Evolutionary conservation across 164 flowering plant species (phyloP).

Genomic region (Liriodendron chinense): DNA sequence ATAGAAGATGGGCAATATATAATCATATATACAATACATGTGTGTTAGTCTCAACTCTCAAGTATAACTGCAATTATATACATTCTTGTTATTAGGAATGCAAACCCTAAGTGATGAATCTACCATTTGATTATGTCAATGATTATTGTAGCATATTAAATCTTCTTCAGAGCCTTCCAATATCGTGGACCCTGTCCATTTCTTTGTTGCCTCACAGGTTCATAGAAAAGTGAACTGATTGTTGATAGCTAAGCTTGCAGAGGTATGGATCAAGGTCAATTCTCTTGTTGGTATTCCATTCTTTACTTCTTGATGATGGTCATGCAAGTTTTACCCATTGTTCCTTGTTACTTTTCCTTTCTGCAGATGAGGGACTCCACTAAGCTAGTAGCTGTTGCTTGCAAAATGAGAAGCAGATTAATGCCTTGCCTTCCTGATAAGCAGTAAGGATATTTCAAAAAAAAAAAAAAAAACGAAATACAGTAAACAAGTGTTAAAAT

Average conservation of each 20-base stretch:
- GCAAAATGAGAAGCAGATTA: too few relatives aligned
- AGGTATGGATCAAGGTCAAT: background rate
- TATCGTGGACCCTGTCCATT: background rate
- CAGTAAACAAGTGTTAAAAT: too few relatives aligned
- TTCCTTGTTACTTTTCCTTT: background rate
- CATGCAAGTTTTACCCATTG: background rate
- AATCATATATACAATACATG: conserved; percentile 13
- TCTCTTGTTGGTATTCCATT: background rate
- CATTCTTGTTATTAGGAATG: conserved; percentile 13
- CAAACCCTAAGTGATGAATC: conserved; percentile 2
- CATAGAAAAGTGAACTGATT: background rate
- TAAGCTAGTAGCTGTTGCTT: too few relatives aligned
- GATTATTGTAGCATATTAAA: background rate
- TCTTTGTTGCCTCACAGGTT: background rate
- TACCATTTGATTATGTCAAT: background rate
- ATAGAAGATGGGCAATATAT: conserved; percentile 21
- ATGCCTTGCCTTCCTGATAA: too few relatives aligned
- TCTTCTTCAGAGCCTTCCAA: background rate
- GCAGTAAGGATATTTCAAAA: too few relatives aligned
- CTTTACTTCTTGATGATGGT: background rate
- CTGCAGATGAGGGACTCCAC: too few relatives aligned
- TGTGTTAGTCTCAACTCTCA: conserved; percentile 11
- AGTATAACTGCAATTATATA: conserved; percentile 9
- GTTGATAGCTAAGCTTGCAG: background rate
- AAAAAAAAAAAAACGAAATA: too few relatives aligned